A percentile compares a stretch with the other conserved stretches of the same genome.
phyloP scores from a whole-genome alignment of 352 stramenopile genomes.

The Phytophthora crassamura region DNA sequence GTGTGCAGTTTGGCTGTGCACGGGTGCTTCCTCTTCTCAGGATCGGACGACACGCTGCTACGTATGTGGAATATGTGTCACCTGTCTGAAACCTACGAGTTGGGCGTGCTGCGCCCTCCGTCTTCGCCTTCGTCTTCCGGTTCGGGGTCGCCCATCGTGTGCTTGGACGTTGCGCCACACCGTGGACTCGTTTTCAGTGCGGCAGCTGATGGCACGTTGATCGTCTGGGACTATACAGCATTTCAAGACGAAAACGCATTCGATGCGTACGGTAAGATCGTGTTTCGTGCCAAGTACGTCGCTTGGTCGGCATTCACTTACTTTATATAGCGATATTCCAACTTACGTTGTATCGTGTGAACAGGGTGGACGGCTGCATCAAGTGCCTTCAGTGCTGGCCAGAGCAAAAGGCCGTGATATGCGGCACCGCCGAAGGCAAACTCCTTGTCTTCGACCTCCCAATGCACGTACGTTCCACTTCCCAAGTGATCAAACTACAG shows the following conservation, averaged over 20 bases:
- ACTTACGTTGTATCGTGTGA: not conserved
- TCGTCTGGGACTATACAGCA: conserved; percentile 66
- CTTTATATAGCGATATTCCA: not conserved
- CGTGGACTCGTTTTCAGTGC: conserved; percentile 54
- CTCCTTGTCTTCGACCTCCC: conserved; percentile 41
- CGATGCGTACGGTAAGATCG: conserved; percentile 52
- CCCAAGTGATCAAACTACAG: not conserved
- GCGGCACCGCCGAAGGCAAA: conserved; percentile 40
- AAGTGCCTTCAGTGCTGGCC: conserved; percentile 48
- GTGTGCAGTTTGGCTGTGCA: conserved; percentile 62
- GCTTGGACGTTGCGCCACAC: conserved; percentile 49
- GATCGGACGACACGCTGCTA: conserved; percentile 69
- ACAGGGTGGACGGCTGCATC: conserved; percentile 37
- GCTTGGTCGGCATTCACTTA: not conserved
- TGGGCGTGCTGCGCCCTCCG: conserved; percentile 54
- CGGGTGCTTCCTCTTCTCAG: conserved; percentile 80
- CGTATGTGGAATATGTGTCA: conserved; percentile 75
- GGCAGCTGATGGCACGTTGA: conserved; percentile 58
- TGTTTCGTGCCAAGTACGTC: conserved; percentile 51
- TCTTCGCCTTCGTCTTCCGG: conserved; percentile 41
- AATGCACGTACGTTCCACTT: conserved; percentile 20
- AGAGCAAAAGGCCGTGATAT: conserved; percentile 35
- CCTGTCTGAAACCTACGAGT: conserved; percentile 55
- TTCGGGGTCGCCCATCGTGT: conserved; percentile 55
- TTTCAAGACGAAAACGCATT: conserved; percentile 51